Conservation (phyloP, 2,329 filamentous ascomycete species). For the Cordyceps cicadae region DNA sequence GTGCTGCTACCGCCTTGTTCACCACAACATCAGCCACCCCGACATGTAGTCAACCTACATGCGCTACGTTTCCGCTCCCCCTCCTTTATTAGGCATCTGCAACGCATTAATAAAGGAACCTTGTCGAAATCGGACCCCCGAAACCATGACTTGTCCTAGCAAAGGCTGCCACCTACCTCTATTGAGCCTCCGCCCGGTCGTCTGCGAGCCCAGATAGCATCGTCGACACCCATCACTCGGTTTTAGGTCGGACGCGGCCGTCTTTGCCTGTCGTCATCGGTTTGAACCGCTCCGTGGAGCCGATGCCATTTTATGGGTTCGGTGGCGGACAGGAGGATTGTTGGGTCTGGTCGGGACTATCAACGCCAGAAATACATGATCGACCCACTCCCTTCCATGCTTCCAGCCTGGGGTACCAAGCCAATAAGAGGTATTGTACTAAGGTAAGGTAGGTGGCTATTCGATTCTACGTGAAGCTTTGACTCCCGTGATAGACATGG, state of each 20-base stretch:
- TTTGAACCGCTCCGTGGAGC: slow-evolving; percentile 1
- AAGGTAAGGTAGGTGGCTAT: neutral
- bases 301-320: neutral
- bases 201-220: neutral
- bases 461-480: neutral
- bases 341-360: neutral
- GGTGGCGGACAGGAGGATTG: neutral
- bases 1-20: neutral
- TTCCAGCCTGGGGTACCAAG: neutral
- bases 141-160: neutral
- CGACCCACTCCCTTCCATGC: neutral
- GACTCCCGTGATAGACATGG: neutral
- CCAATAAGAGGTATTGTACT: no score
- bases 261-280: neutral
- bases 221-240: neutral
- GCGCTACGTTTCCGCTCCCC: neutral
- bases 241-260: slow-evolving; percentile 9
- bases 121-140: neutral
- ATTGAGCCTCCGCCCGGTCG: neutral
- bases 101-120: neutral
- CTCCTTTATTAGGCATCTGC: neutral
- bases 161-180: neutral
- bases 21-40: neutral
- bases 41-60: neutral
- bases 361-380: neutral